phyloP scores from a whole-genome alignment of 768 basidiomycete species.

The Leccinum sublutescens region DNA sequence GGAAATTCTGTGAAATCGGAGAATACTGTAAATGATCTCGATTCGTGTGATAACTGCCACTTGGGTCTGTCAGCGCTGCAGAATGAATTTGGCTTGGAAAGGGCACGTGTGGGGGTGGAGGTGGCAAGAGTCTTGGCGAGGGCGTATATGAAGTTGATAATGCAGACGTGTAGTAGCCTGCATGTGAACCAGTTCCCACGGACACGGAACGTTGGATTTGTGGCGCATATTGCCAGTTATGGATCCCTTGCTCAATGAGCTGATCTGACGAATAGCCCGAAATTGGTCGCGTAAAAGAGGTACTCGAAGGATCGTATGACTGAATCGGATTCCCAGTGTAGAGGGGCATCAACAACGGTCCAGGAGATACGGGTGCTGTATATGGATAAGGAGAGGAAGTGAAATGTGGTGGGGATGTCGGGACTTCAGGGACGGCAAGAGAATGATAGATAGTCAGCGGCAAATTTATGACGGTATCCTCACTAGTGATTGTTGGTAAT shows the following conservation, averaged over 20 bases:
- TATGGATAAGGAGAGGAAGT: constrained; percentile 20
- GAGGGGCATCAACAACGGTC: constrained; percentile 4
- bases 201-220: constrained; percentile 52
- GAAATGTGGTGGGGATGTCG: constrained; percentile 28
- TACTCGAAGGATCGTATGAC: constrained; percentile 11
- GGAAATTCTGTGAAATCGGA: constrained; percentile 58
- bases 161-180: constrained; percentile 35
- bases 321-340: constrained; percentile 11
- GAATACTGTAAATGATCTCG: constrained; percentile 59
- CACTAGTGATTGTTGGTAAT: constrained; percentile 42
- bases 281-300: constrained; percentile 3
- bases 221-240: constrained; percentile 34
- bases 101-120: constrained; percentile 28
- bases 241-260: constrained; percentile 8
- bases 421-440: constrained; percentile 45
- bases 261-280: constrained; percentile 6
- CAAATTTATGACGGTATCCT: constrained; percentile 64
- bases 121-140: constrained; percentile 27
- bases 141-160: constrained; percentile 31
- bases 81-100: constrained; percentile 15
- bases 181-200: constrained; percentile 38
- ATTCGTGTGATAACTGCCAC: constrained; percentile 28
- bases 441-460: constrained; percentile 68
- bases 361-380: constrained; percentile 18
- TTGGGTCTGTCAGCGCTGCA: constrained; percentile 11